Conservation (phyloP, 202 grass and related monocot species). For the Schoenoplectus tabernaemontani region DNA sequence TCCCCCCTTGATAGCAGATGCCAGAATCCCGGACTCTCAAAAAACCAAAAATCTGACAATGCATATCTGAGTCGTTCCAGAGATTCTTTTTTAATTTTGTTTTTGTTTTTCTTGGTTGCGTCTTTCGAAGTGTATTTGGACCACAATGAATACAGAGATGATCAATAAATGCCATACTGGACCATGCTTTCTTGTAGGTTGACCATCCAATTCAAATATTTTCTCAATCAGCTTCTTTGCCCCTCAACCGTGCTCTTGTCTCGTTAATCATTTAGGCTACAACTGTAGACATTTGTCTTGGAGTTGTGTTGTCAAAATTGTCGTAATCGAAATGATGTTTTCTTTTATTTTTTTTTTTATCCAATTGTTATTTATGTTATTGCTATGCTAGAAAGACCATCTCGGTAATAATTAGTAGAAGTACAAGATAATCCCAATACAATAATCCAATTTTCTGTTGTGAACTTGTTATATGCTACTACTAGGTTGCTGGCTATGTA, state of each 20-base stretch:
- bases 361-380: neutral
- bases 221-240: neutral
- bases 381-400: neutral
- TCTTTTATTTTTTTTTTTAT: neutral
- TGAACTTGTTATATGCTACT: neutral
- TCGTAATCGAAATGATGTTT: neutral
- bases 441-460: neutral
- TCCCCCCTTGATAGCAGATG: too few species aligned
- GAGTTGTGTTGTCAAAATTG: neutral
- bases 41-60: too few species aligned
- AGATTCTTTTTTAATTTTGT: too few species aligned
- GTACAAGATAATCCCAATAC: neutral
- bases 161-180: neutral
- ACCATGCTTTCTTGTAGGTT: slow-evolving; percentile 10
- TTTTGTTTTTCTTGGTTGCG: neutral
- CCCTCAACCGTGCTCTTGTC: neutral
- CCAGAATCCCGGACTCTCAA: too few species aligned
- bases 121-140: neutral
- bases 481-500: neutral
- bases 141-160: neutral
- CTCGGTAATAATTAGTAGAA: neutral
- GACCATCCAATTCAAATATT: neutral
- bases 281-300: neutral
- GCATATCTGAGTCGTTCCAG: neutral
- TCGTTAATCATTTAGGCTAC: neutral